phyloP scores from a whole-genome alignment of 768 basidiomycete species.

The Termitomyces sp. region DNA sequence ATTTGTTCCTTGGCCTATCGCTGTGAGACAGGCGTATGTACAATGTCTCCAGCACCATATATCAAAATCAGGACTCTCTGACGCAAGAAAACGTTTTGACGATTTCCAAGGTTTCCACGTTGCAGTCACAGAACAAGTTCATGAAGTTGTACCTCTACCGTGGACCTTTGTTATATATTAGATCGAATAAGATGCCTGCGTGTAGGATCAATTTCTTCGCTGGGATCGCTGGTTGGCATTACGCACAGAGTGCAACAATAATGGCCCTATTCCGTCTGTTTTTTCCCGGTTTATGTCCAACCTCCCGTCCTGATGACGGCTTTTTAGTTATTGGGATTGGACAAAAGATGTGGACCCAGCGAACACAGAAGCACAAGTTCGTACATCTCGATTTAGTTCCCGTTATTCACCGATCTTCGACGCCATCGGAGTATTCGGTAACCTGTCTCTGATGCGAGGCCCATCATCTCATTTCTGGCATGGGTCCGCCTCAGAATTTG shows the following conservation, averaged over 20 bases:
- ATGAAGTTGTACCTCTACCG: constrained; percentile 1
- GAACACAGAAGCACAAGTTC: constrained; percentile 14
- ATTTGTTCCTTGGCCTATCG: too few species aligned
- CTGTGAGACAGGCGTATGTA: too few species aligned
- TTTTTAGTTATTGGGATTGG: constrained; percentile 35
- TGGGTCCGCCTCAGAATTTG: constrained; percentile 23
- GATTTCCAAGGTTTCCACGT: constrained; percentile 8
- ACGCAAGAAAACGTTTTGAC: constrained; percentile 3
- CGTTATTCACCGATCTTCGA: constrained; percentile 29
- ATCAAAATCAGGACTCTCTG: background rate
- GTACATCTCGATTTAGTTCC: constrained; percentile 18
- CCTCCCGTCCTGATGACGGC: background rate
- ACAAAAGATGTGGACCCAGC: constrained; percentile 24
- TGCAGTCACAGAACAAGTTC: background rate
- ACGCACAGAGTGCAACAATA: constrained; percentile 20
- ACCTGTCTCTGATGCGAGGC: constrained; percentile 21
- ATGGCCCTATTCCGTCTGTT: constrained; percentile 19
- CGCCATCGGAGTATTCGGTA: constrained; percentile 29
- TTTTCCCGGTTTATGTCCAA: background rate
- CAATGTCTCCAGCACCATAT: background rate
- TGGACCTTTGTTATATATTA: background rate
- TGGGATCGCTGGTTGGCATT: constrained; percentile 26
- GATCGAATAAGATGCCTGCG: background rate
- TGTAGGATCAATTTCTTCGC: constrained; percentile 23
- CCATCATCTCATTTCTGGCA: constrained; percentile 27